Base-by-base conservation (phyloP, 306 rosid species). In the Senna tora region DNA sequence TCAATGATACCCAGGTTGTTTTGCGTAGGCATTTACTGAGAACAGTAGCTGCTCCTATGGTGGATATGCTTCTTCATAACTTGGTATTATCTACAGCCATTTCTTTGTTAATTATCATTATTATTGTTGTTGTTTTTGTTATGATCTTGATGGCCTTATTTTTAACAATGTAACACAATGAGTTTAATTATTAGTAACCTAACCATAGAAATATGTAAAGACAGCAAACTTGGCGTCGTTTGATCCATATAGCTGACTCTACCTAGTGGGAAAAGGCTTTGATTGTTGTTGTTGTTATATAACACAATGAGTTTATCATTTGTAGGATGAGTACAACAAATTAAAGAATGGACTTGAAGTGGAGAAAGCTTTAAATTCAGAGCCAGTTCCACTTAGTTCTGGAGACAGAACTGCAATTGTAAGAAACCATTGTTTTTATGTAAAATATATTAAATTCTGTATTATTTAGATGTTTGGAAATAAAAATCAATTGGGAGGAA, bases 11-110 rank as follows among this genome's bases (percentile, higher is more conserved):
- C 68, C 89, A 94, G 99, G 93, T 88, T 76, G 88, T 94, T 86
- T 80, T 94, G 84, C 99, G 91, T 80, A 86, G 97, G 82, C 99
- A 94, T 84, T 87, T 94, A 85, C 81, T 94, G 65, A 89, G 97
- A 84, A 84, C 96, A 53, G 80, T 87, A 45, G 99, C 91, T 81
- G 76, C 89, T 76, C 53, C 89, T 30, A 82, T 89, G 82, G 89
- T 83, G 71, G 99, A 94, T 59, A 77, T 74, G 75, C 87, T 91
- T 78, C 87, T 94, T 72, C 80, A 67, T 64, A 76, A 80, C 78
- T 75, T 94, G 99, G 99, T 94, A 83, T 10, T 64, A 38, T 76
- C 74, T 34, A 53, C 30, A 42, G 56, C 20, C 36, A 17, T 65
- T 77, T 45, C 55, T 50, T 34, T 50, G 62, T 63, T 10, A 56